Conservation (phyloP, 2,329 filamentous ascomycete species). For the Hymenoscyphus scutula region DNA sequence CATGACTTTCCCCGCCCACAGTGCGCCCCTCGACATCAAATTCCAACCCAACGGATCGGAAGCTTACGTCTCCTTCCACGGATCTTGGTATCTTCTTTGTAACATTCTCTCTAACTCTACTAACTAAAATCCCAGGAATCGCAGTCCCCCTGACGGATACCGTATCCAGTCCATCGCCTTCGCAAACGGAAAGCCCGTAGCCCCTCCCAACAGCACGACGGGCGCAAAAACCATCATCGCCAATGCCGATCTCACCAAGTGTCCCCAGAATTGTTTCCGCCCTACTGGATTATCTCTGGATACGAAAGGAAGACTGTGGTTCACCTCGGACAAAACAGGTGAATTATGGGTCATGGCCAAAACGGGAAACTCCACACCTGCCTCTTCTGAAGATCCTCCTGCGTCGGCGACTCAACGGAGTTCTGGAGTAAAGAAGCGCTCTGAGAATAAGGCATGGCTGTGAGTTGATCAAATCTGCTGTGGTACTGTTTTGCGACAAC, state of each 20-base stretch:
- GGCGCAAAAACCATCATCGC: slow-evolving; percentile 53
- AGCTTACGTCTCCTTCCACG: slow-evolving; percentile 58
- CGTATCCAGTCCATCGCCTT: slow-evolving; percentile 45
- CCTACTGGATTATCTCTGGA: slow-evolving; percentile 59
- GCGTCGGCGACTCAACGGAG: slow-evolving; percentile 6
- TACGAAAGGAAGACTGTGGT: slow-evolving; percentile 19
- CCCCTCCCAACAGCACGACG: slow-evolving; percentile 43
- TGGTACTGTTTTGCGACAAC: background rate
- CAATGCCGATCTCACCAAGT: slow-evolving; percentile 52
- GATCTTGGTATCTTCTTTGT: slow-evolving; percentile 20
- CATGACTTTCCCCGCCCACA: slow-evolving; percentile 64
- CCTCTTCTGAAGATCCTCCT: background rate
- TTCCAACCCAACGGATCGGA: slow-evolving; percentile 57
- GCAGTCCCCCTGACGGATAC: slow-evolving; percentile 47
- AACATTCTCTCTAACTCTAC: background rate
- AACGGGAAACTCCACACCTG: slow-evolving; percentile 1
- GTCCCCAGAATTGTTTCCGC: slow-evolving; percentile 58
- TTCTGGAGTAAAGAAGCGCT: slow-evolving; percentile 5
- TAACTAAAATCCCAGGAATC: slow-evolving; percentile 49
- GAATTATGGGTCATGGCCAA: slow-evolving; percentile 60
- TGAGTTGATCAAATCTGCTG: slow-evolving; percentile 3
- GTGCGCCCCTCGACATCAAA: slow-evolving; percentile 68
- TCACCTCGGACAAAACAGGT: slow-evolving; percentile 23
- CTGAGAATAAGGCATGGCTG: background rate
- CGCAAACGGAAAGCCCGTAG: slow-evolving; percentile 42